phyloP scores from a whole-genome alignment of 2,329 filamentous ascomycete species.

The Neonectria magnoliae region DNA sequence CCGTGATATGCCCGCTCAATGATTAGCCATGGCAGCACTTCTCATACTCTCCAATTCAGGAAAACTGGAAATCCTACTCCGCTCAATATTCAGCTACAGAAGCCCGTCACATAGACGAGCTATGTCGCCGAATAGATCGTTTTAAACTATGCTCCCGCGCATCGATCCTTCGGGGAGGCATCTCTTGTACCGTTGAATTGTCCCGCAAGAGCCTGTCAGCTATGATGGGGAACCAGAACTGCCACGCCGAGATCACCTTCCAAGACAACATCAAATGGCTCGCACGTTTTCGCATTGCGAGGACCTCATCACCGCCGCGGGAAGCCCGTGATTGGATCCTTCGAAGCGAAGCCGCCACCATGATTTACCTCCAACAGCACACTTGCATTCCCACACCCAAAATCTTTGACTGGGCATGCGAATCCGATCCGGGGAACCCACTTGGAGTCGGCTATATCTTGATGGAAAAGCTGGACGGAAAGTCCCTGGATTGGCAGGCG shows the following conservation, averaged over 20 bases:
- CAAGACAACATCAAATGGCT: neutral
- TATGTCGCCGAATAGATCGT: conserved; percentile 5
- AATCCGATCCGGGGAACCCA: conserved; percentile 44
- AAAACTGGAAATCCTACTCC: too few species aligned
- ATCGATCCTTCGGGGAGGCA: conserved; percentile 15
- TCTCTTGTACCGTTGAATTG: conserved; percentile 9
- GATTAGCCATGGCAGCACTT: too few species aligned
- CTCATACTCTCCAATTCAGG: too few species aligned
- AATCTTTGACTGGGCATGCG: conserved; percentile 31
- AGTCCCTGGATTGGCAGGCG: conserved; percentile 46
- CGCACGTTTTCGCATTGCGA: too few species aligned
- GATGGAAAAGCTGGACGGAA: conserved; percentile 53
- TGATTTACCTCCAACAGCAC: too few species aligned
- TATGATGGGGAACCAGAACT: conserved; percentile 20
- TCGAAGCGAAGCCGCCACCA: too few species aligned
- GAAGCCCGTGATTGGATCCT: too few species aligned
- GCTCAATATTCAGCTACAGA: neutral
- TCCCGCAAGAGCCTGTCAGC: conserved; percentile 9
- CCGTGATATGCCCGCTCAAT: neutral
- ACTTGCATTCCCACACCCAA: conserved; percentile 2
- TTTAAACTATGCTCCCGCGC: conserved; percentile 3
- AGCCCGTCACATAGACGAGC: neutral
- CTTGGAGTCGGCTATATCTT: conserved; percentile 53
- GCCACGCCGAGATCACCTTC: conserved; percentile 16
- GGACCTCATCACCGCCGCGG: too few species aligned